Base-by-base conservation (phyloP, 2,329 filamentous ascomycete species). In the Aureobasidium lini region DNA sequence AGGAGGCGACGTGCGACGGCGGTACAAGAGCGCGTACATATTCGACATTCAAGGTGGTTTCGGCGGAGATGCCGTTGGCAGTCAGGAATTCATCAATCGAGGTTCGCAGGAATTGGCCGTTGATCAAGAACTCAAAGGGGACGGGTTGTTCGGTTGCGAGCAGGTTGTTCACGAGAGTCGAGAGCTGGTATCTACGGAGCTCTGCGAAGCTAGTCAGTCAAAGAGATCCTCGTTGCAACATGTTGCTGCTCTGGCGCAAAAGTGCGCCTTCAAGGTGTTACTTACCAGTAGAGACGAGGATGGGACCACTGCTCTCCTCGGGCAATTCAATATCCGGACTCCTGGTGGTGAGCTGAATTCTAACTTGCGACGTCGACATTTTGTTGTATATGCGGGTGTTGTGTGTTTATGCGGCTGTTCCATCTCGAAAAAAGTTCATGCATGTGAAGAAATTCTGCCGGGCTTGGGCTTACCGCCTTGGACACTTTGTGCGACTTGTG, bases 121-220 rank as follows among this genome's bases (percentile, higher is more conserved):
- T 94, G 75, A 95, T 87, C 66, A 99, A 83, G 77, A 99, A 97
- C 75, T 99, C 94, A 75, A 99, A 87, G 16, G 90, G 90, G 48
- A 92, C 81, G 11, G 89, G 84, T 66, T 80, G 81, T 57, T 80
- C 77, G 60, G 76, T 80, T 37, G 78, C 74, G 32, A 86, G 73
- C 10, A 86, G 76, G 63, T 80, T 80, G 69, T 87, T 87, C 58
- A 86, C 82, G 60, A 87, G 75, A 2, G 80, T 83, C 1, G 84
- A 86, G 4, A 87, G 79, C 57, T 80, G 79, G 70, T 82, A 82
- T 70, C 82, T 73, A 63, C 81, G 79, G 59, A 84, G 71, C 40
- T 77, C 81, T 81, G 64, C 31, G 31, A 23, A 15, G 15, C 13
- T 54, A 8, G 40, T 56, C 52, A 56, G 52, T 48, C 7, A 40